Evolutionary conservation across 768 basidiomycete genomes (phyloP), one percentile per base, ranked within the genome.

Genomic region (Leccinum broughii): DNA sequence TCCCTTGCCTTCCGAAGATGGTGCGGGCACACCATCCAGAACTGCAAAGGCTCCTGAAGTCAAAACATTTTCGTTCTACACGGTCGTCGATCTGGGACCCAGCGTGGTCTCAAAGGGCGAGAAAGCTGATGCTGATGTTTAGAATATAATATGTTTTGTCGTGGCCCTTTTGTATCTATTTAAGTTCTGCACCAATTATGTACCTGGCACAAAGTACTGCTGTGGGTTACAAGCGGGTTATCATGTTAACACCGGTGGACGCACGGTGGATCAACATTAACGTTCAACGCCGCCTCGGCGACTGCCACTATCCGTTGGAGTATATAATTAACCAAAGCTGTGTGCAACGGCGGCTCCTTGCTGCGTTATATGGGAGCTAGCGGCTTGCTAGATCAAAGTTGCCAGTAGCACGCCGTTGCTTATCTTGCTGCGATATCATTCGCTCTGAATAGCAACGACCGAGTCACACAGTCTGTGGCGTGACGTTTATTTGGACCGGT

Each of bases 1-100:
- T 61, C 82, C 87, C 24, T 80, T 85, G 3, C 83, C 85, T 14
- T 83, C 85, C 1, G 87, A 88, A 55, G 83, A 85, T 61, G 84
- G 83, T 55, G 82, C 82, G 26, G 77, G 66, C 54, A 78, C 75
- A n/a, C 76, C 74, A 9, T 77, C 77, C 15, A 76, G 80, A 46
- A 75, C 79, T n/a, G 71, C 76, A 52, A 84, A 85, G 62, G 70
- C 76, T 1, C 85, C 88, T 3, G 91, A 92, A 70, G 85, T 87
- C 66, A 94, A 93, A 77, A 92, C 89, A 6, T 95, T 96, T 73
- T 86, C 90, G 32, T 97, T 96, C 74, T 95, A 92, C 70, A 90
- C 88, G 0, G 86, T 89, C 4, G 86, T 95, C 15, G 86, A 91
- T 68, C 81, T 96, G 15, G 93, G 93, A 3, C 72, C 78, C 9